phyloP scores from a whole-genome alignment of 2,329 filamentous ascomycete genomes.

The Zasmidium citrigriseum region DNA sequence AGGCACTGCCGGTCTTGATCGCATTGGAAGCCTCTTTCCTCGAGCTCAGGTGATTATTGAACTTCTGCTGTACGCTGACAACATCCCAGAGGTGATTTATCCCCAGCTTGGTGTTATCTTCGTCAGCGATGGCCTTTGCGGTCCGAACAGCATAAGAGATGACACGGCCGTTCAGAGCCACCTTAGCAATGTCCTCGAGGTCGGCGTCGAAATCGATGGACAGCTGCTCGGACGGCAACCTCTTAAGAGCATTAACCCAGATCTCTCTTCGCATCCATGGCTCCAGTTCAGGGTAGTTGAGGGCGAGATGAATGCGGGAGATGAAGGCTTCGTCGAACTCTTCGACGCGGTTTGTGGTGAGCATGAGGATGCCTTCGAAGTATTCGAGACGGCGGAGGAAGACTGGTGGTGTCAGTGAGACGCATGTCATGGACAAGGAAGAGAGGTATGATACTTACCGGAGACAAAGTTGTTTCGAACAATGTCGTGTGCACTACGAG shows the following conservation, averaged over 20 bases:
- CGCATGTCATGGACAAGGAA: background rate
- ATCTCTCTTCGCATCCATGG: constrained; percentile 72
- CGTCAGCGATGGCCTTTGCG: constrained; percentile 71
- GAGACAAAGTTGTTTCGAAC: constrained; percentile 8
- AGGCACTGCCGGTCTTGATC: no score
- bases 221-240: constrained; percentile 2
- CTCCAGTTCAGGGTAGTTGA: constrained; percentile 71
- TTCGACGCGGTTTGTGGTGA: constrained; percentile 82
- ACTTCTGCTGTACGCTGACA: constrained; percentile 8
- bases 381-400: constrained; percentile 12
- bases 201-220: background rate
- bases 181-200: constrained; percentile 55
- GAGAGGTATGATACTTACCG: background rate
- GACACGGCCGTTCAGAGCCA: constrained; percentile 69
- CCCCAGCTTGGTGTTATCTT: constrained; percentile 4
- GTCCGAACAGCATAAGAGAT: constrained; percentile 88
- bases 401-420: constrained; percentile 6
- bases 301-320: constrained; percentile 77
- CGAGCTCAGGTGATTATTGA: constrained; percentile 3
- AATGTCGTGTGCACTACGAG: constrained; percentile 3
- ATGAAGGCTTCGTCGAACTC: constrained; percentile 88
- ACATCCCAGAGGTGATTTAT: constrained; percentile 7
- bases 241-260: constrained; percentile 54
- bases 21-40: background rate
- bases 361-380: constrained; percentile 74